Percentiles rank a stretch among this genome's conserved stretches.
phyloP scores from a whole-genome alignment of 176 grass and related monocot genomes.

The Lolium rigidum region DNA sequence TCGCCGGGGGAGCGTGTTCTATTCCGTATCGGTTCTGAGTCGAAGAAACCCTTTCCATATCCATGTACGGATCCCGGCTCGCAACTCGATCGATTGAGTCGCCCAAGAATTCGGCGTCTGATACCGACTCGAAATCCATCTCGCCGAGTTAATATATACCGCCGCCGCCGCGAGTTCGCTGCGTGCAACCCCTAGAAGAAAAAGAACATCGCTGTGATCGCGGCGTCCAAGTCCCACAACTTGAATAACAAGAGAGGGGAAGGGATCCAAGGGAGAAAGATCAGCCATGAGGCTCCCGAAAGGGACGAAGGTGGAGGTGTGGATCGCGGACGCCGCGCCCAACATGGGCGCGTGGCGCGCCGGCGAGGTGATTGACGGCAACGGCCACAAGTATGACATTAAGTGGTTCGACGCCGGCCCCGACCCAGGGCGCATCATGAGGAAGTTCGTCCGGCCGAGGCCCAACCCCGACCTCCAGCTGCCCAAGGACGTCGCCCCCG shows the following conservation, averaged over 20 bases:
- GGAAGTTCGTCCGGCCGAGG: constrained; percentile 54
- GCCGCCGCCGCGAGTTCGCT: background rate
- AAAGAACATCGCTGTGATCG: background rate
- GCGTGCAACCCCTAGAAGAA: background rate
- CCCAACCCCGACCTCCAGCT: constrained; percentile 1
- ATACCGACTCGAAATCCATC: background rate
- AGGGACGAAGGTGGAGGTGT: constrained; percentile 61
- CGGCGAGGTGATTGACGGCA: constrained; percentile 66
- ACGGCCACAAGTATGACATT: constrained; percentile 65
- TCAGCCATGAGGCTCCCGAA: constrained; percentile 57
- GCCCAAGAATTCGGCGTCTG: background rate
- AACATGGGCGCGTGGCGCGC: constrained; percentile 57
- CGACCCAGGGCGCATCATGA: constrained; percentile 41
- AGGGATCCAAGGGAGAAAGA: background rate
- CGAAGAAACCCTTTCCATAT: too few species aligned
- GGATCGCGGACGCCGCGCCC: constrained; percentile 23
- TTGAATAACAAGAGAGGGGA: background rate
- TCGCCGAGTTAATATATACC: constrained; percentile 33
- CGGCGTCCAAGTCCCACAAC: background rate
- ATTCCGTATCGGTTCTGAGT: too few species aligned
- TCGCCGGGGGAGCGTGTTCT: too few species aligned
- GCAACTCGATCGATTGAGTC: background rate
- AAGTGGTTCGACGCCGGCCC: constrained; percentile 36
- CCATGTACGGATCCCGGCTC: background rate
- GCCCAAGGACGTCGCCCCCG: constrained; percentile 38